Percentiles rank a stretch among this genome's conserved stretches.
Evolutionary conservation across 768 basidiomycete genomes (phyloP).

Genomic region (Russula compacta): DNA sequence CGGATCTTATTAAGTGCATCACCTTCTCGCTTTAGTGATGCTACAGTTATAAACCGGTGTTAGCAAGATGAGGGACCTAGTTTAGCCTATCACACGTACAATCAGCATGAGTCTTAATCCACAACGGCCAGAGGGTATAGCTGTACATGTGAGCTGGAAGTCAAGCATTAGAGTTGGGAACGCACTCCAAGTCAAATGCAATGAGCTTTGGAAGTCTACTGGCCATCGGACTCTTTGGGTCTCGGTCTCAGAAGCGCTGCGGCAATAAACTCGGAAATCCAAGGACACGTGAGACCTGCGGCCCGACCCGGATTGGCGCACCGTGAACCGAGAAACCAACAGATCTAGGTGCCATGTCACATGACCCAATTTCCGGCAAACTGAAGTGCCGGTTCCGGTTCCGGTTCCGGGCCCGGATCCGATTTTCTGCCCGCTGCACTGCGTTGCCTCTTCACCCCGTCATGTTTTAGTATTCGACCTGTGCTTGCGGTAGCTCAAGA

Average conservation of each 20-base stretch:
- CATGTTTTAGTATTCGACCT: too few relatives aligned
- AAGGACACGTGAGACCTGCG: not conserved
- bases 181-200: conserved; percentile 78
- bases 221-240: conserved; percentile 11
- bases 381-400: too few relatives aligned
- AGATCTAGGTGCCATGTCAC: too few relatives aligned
- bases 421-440: too few relatives aligned
- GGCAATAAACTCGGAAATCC: not conserved
- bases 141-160: conserved; percentile 30
- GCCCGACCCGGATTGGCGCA: not conserved
- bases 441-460: too few relatives aligned
- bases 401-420: too few relatives aligned
- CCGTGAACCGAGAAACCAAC: too few relatives aligned
- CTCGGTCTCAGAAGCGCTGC: not conserved
- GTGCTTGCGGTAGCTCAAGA: too few relatives aligned
- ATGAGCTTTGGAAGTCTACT: conserved; percentile 49
- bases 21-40: conserved; percentile 43
- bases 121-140: conserved; percentile 80
- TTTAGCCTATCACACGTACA: conserved; percentile 28
- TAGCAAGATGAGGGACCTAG: not conserved
- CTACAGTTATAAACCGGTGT: conserved; percentile 24
- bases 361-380: too few relatives aligned
- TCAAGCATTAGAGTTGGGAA: not conserved
- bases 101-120: conserved; percentile 74
- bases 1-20: conserved; percentile 40